Conservation (phyloP, 73 alveolate species). For the Paramecium octaurelia region DNA sequence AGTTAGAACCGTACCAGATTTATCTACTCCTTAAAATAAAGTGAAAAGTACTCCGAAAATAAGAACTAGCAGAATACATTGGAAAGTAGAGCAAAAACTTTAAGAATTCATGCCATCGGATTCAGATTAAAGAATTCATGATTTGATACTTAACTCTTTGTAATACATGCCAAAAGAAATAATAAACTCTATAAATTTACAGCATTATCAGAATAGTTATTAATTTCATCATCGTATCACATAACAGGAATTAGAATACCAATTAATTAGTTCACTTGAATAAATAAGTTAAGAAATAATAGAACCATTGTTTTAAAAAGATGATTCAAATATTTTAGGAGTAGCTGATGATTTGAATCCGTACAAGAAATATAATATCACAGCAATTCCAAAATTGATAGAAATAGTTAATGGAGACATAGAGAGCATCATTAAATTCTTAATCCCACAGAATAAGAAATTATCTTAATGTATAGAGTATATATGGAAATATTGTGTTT, state of each 20-base stretch:
- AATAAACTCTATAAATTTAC: background rate
- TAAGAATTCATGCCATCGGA: background rate
- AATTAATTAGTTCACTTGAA: background rate
- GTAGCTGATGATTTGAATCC: background rate
- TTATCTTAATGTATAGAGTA: background rate
- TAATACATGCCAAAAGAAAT: constrained; percentile 41
- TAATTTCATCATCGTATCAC: background rate
- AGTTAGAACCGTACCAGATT: background rate
- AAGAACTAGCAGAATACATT: background rate
- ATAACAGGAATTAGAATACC: background rate
- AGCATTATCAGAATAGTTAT: background rate
- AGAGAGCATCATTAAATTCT: background rate
- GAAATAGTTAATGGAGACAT: background rate
- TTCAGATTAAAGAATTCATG: background rate
- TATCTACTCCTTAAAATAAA: background rate
- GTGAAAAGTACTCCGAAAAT: background rate
- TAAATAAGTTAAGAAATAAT: background rate
- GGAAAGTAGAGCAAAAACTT: background rate
- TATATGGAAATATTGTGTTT: background rate
- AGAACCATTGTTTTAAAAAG: background rate
- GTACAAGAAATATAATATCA: background rate
- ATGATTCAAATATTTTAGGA: background rate
- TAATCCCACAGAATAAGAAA: background rate
- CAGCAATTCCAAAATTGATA: background rate
- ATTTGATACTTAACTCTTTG: background rate